A percentile compares a stretch with the other conserved stretches of the same genome.
Evolutionary conservation across 768 basidiomycete genomes (phyloP).

Genomic region (Tylopilus plumbeoviolaceoides): DNA sequence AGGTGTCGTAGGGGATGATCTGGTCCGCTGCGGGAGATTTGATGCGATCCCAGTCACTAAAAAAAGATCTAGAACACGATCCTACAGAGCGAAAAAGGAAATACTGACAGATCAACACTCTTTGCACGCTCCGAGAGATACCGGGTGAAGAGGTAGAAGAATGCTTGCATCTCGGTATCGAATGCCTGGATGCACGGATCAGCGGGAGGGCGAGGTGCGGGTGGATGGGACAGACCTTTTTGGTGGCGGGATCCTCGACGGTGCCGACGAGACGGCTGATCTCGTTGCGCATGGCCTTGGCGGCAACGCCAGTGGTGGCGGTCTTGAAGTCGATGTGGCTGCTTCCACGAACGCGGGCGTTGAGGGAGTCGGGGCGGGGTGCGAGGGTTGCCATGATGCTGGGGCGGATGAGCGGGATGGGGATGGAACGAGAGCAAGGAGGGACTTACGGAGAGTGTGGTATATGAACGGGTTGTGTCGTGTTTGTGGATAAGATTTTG

Average conservation of each 20-base stretch:
- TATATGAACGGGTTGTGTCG: constrained; percentile 57
- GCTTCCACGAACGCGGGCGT: constrained; percentile 68
- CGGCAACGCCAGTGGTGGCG: constrained; percentile 90
- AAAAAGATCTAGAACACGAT: not conserved
- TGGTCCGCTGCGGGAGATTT: constrained; percentile 61
- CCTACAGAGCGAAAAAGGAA: constrained; percentile 12
- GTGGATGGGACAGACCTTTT: constrained; percentile 55
- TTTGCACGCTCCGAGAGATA: constrained; percentile 69
- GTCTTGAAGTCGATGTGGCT: constrained; percentile 95
- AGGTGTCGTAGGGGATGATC: constrained; percentile 54
- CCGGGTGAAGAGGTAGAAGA: constrained; percentile 79
- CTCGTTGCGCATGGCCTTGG: constrained; percentile 98
- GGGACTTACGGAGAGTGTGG: constrained; percentile 39
- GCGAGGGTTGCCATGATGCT: constrained; percentile 54
- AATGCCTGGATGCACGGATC: constrained; percentile 48
- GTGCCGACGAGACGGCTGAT: constrained; percentile 88
- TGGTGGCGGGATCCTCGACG: constrained; percentile 73
- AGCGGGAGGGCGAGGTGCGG: constrained; percentile 6
- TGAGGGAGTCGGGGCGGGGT: constrained; percentile 66
- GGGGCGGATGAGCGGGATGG: constrained; percentile 15
- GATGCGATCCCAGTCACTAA: constrained; percentile 43
- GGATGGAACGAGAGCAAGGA: not conserved
- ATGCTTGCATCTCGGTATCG: constrained; percentile 79
- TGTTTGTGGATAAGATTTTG: constrained; percentile 58
- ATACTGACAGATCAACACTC: constrained; percentile 62